These are phyloP conservation scores for Poa pratensis DNA, from an alignment of 176 grass and related monocot genomes.

Conservation along the genomic window DNA sequence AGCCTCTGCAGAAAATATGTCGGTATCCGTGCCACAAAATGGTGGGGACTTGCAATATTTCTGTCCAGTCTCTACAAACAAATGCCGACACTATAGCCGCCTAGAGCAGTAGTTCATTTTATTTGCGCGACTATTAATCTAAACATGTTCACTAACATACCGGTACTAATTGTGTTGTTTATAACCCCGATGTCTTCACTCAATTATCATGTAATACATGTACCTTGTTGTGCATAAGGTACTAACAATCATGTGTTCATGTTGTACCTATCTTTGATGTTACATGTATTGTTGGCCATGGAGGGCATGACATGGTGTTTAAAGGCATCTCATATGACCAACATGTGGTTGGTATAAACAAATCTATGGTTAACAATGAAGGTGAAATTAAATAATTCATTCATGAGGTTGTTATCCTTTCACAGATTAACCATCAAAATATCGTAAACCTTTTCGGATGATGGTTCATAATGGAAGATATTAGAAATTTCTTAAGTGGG, in stretches of 20 bases:
- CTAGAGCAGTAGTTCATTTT: neutral
- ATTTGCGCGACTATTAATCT: neutral
- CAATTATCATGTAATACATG: no score
- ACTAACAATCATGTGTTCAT: no score
- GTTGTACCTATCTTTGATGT: neutral
- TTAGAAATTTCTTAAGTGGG: neutral
- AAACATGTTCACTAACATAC: neutral
- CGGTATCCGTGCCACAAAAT: neutral
- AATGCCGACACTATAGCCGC: no score
- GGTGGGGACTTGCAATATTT: neutral
- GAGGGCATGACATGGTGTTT: slow-evolving; percentile 36
- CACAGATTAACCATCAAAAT: slow-evolving; percentile 23
- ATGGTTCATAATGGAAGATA: neutral
- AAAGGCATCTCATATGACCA: slow-evolving; percentile 39
- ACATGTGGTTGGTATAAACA: neutral
- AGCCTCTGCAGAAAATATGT: neutral
- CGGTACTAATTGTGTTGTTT: neutral
- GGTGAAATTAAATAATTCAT: no score
- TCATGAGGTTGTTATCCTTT: no score
- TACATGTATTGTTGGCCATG: slow-evolving; percentile 11
- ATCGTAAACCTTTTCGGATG: slow-evolving; percentile 25
- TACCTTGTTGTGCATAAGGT: no score
- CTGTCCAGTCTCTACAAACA: neutral
- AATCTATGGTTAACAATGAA: no score
- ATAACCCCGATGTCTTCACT: no score